Base-by-base conservation (phyloP, 441 rosid species). In the Manihot esculenta region DNA sequence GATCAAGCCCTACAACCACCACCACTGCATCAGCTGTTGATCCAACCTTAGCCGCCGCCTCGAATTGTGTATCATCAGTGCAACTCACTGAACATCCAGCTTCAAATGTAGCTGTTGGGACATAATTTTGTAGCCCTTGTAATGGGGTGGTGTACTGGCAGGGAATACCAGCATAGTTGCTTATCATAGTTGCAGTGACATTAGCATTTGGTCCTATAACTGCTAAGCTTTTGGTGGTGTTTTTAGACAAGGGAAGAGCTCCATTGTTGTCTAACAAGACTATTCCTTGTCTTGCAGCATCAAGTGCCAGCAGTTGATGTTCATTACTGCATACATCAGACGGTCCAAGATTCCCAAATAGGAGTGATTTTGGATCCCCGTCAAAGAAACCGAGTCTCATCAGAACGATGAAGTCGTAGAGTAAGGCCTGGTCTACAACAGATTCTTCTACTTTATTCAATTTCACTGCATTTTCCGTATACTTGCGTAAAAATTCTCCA, bases 351-450 rank as follows among this genome's bases (percentile, higher is more conserved):
- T 80, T 76, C 41, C 80, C 87, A 20, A 85, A 85, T 20, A 62
- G 57, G 6, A 76, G 77, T 5, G 71, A 84, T 2, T 78, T 60
- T 0, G 86, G 89, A 61, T 86, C 83, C 0, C 96, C 92, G 8
- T 94, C 97, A 44, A 87, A 91, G 90, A 88, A 88, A 1, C 97
- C 96, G 1, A 94, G 86, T 71, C 98, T 85, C 95, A 91, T 94
- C 63, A 89, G 92, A 50, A 92, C 93, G 10, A 85, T 77, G 14
- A 86, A 59, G 0, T 88, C 87, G 75, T 91, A 87, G 21, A 27
- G 18, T 42, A 91, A 74, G 38, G 97, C 93, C 21, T 69, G 74
- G 66, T 88, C 83, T 3, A 89, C 63, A 13, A 84, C 80, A 4
- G 84, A 80, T 68, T 89, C 94, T 18, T 71, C 82, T 63, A 93